A percentile compares a stretch with the other conserved stretches of the same genome.
Evolutionary conservation across 2,329 filamentous ascomycete genomes (phyloP).

Genomic region (Alternaria ventricosa): DNA sequence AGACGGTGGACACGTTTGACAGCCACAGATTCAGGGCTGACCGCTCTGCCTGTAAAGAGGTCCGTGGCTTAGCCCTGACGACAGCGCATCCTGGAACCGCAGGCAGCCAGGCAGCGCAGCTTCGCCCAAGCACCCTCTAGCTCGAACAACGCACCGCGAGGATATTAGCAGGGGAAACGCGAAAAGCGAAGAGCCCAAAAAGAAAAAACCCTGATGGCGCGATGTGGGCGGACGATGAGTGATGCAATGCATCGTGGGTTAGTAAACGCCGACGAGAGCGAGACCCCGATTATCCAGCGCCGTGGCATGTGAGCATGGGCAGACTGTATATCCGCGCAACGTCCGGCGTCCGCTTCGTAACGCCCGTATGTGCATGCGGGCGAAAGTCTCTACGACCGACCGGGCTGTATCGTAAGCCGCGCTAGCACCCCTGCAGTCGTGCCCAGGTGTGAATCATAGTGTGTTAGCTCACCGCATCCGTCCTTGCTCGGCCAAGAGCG

Average conservation of each 20-base stretch:
- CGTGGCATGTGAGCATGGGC: background rate
- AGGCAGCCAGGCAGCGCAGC: slow-evolving; percentile 27
- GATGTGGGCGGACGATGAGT: slow-evolving; percentile 3
- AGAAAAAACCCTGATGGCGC: background rate
- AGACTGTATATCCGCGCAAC: slow-evolving; percentile 12
- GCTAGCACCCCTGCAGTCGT: slow-evolving; percentile 23
- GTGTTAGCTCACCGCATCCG: slow-evolving; percentile 24
- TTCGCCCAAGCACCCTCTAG: slow-evolving; percentile 14
- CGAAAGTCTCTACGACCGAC: slow-evolving; percentile 14
- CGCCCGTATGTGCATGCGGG: slow-evolving; percentile 11
- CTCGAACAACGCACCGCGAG: slow-evolving; percentile 10
- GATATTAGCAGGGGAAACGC: slow-evolving; percentile 3
- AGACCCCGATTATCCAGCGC: slow-evolving; percentile 5
- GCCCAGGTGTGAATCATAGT: slow-evolving; percentile 27
- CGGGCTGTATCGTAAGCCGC: slow-evolving; percentile 11
- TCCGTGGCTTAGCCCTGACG: slow-evolving; percentile 34
- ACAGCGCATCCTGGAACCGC: slow-evolving; percentile 25
- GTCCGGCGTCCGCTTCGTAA: slow-evolving; percentile 17
- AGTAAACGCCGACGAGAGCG: slow-evolving; percentile 24
- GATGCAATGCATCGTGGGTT: slow-evolving; percentile 25
- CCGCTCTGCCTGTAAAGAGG: slow-evolving; percentile 27
- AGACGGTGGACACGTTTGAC: slow-evolving; percentile 24
- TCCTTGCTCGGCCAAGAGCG: slow-evolving; percentile 28
- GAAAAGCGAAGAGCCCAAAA: slow-evolving; percentile 3
- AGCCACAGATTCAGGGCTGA: slow-evolving; percentile 37